Percentiles rank a stretch among this genome's conserved stretches.
Conservation (phyloP, 2,329 filamentous ascomycete genomes). For the Ceratocystis papillata region DNA sequence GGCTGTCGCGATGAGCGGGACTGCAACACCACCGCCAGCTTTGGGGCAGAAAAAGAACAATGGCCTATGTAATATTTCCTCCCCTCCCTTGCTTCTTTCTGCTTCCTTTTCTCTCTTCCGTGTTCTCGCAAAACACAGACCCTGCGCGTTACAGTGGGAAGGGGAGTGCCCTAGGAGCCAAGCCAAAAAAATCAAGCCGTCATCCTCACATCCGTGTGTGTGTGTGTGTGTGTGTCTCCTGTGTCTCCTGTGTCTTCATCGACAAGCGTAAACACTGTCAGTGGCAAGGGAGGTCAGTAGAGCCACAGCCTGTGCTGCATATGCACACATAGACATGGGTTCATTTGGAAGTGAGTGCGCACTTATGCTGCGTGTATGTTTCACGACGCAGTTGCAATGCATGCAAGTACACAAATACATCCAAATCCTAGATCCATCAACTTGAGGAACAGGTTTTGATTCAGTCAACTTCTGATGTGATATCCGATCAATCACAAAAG, state of each 20-base stretch:
- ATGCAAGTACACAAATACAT: conserved; percentile 6
- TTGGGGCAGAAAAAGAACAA: too few species aligned
- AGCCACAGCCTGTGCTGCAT: not conserved
- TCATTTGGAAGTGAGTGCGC: too few species aligned
- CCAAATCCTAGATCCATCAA: not conserved
- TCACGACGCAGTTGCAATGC: not conserved
- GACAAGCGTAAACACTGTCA: not conserved
- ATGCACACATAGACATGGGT: not conserved
- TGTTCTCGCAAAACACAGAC: not conserved
- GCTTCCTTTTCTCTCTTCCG: not conserved
- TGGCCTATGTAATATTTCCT: too few species aligned
- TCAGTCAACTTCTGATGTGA: not conserved
- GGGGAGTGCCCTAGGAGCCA: too few species aligned
- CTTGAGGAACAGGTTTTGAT: conserved; percentile 15
- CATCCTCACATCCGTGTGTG: too few species aligned
- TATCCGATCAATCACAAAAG: conserved; percentile 5
- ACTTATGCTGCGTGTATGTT: not conserved
- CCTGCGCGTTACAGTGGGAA: too few species aligned
- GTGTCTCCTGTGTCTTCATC: not conserved
- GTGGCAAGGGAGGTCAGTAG: too few species aligned
- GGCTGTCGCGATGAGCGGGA: too few species aligned
- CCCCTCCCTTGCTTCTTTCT: not conserved
- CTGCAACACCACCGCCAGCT: too few species aligned
- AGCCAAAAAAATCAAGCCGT: too few species aligned
- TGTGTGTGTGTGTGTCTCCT: too few species aligned